phyloP scores from a whole-genome alignment of 2,329 filamentous ascomycete genomes.

The Trichophyton simii region DNA sequence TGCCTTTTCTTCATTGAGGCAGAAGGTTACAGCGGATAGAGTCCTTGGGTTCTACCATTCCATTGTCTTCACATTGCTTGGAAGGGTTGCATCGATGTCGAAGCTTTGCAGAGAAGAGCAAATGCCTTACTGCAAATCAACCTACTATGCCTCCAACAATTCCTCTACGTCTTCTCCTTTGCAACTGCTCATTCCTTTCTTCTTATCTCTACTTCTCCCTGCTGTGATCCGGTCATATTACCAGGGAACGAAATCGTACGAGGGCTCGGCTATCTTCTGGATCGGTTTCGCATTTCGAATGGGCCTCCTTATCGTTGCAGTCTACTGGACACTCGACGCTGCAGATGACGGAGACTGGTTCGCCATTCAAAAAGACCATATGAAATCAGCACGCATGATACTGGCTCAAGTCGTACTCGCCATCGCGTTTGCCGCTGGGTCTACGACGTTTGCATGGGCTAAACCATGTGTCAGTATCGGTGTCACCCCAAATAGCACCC shows the following conservation, averaged over 20 bases:
- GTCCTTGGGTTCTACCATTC: slow-evolving; percentile 76
- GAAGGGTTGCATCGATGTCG: slow-evolving; percentile 70
- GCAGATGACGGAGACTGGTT: slow-evolving; percentile 77
- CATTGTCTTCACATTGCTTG: slow-evolving; percentile 64
- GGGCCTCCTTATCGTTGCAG: slow-evolving; percentile 60
- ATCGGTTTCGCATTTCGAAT: slow-evolving; percentile 66
- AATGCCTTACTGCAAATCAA: slow-evolving; percentile 91
- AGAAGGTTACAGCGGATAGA: slow-evolving; percentile 53
- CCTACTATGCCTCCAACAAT: slow-evolving; percentile 83
- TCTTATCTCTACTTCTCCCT: slow-evolving; percentile 60
- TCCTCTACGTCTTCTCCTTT: slow-evolving; percentile 87
- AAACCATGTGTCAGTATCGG: slow-evolving; percentile 71
- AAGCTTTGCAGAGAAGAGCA: slow-evolving; percentile 94
- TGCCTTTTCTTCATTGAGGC: slow-evolving; percentile 60
- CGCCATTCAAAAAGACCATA: slow-evolving; percentile 43
- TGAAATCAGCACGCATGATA: slow-evolving; percentile 65
- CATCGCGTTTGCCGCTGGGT: slow-evolving; percentile 69
- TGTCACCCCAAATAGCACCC: slow-evolving; percentile 35
- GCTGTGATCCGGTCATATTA: slow-evolving; percentile 74
- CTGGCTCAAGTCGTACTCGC: slow-evolving; percentile 70
- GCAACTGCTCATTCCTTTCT: slow-evolving; percentile 71
- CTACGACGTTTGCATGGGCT: slow-evolving; percentile 72
- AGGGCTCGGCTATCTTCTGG: slow-evolving; percentile 75
- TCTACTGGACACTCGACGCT: slow-evolving; percentile 81
- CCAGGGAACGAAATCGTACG: slow-evolving; percentile 68